Evolutionary conservation across 2,329 filamentous ascomycete genomes (phyloP).

Genomic region (Aschersonia sp.): DNA sequence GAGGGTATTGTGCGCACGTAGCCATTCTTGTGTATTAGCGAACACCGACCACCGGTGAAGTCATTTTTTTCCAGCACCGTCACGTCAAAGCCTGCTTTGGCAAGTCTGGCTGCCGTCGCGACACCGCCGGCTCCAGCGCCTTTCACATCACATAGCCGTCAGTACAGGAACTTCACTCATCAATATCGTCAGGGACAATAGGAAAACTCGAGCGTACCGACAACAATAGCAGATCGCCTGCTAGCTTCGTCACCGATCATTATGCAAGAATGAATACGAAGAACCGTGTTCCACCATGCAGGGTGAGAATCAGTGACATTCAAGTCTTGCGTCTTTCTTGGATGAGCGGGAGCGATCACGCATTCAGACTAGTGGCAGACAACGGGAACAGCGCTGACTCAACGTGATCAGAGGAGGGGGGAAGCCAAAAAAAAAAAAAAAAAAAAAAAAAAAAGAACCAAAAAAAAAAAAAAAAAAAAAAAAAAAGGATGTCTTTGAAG

Average conservation of each 20-base stretch:
- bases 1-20: slow-evolving; percentile 12
- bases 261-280: no score
- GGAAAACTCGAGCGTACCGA: background rate
- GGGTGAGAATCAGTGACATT: no score
- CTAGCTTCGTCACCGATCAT: background rate
- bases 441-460: background rate
- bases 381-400: no score
- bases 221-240: background rate
- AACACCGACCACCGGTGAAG: slow-evolving; percentile 60
- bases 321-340: no score
- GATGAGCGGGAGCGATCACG: no score
- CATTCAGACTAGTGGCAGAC: no score
- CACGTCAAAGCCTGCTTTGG: slow-evolving; percentile 55
- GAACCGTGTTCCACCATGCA: no score
- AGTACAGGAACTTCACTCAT: no score
- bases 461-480: no score
- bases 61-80: slow-evolving; percentile 67
- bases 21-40: slow-evolving; percentile 43
- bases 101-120: slow-evolving; percentile 56
- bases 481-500: background rate
- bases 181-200: no score
- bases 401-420: background rate
- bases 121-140: slow-evolving; percentile 61
- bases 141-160: slow-evolving; percentile 7
- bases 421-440: background rate